Base-by-base conservation (phyloP, 2,329 filamentous ascomycete genomes). In the Periconia sp. region DNA sequence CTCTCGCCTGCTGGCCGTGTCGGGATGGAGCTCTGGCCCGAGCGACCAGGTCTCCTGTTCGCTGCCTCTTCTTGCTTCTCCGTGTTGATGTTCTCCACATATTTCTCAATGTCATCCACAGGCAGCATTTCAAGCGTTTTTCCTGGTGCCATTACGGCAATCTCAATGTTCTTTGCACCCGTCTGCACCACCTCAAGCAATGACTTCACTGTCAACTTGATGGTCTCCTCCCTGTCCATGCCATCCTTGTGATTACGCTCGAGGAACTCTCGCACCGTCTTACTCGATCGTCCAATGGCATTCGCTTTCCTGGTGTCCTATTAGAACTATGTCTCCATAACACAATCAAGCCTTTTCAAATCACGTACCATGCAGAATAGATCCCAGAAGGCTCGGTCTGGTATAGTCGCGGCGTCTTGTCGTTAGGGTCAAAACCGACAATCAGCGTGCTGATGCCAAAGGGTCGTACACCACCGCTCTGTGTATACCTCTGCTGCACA, bases 361-460 rank as follows among this genome's bases (percentile, higher is more conserved):
- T 18, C 5, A 22, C 83, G 79, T 80, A 97, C 94, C 94, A 99
- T 71, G 94, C 94, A 44, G 91, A 96, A 80, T 97, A 99, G 73
- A 99, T 99, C 47, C 95, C 94, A 52, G 91, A 96, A n/a, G 95
- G 94, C 78, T 99, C 94, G 4, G 94, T 99, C 82, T 96, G 92
- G 74, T 97, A 99, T 48, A 99, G 80, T 61, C 92, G 84, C 40
- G 94, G 92, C 42, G 86, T 86, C 67, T 87, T 86, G 79, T 91
- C 92, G 60, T 89, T 89, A 60, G 91, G 89, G 77, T 99, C 94
- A 68, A 99, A 99, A n/a, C 94, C 94, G 51, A 99, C 92, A 61
- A 99, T 91, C 70, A 99, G 79, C 28, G 92, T 97, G 78, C 91
- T 96, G 72, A 99, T 96, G 51, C 94, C 94, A 68, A 99, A 99